phyloP scores from a whole-genome alignment of 2,329 filamentous ascomycete species.

The Cryphonectria parasitica region DNA sequence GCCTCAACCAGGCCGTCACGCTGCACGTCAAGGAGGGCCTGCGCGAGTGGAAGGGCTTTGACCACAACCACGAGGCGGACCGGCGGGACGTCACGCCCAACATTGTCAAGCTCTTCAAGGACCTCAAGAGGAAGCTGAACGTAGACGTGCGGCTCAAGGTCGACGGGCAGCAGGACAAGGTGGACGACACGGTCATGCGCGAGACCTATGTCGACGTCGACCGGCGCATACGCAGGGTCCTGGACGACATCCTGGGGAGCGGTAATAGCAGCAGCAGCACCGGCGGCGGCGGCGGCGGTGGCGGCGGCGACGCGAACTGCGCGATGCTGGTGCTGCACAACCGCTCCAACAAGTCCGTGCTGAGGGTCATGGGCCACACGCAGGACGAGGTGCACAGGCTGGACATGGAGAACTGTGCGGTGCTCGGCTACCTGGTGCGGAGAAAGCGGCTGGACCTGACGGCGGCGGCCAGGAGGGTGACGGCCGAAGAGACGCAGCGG shows the following conservation, averaged over 20 bases:
- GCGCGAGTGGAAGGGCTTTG: conserved; percentile 28
- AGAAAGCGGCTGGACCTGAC: background rate
- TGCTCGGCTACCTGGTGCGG: conserved; percentile 22
- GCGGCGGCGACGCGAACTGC: background rate
- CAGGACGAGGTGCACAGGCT: conserved; percentile 2
- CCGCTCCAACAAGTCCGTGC: conserved; percentile 24
- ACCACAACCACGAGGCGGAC: conserved; percentile 25
- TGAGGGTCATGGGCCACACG: conserved; percentile 25
- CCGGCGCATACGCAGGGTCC: conserved; percentile 19
- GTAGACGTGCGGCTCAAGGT: background rate
- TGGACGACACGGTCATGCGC: conserved; percentile 9
- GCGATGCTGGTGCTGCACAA: conserved; percentile 26
- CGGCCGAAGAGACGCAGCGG: conserved; percentile 2
- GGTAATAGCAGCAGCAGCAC: background rate
- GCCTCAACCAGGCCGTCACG: background rate
- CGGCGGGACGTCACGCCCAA: background rate
- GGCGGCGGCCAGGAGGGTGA: background rate
- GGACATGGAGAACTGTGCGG: conserved; percentile 21
- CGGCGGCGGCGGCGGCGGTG: no score
- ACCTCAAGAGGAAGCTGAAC: background rate
- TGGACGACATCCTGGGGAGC: conserved; percentile 26
- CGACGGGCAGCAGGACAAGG: conserved; percentile 10
- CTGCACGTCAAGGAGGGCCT: conserved; percentile 25
- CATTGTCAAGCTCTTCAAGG: conserved; percentile 1
- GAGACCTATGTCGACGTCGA: conserved; percentile 27